Evolutionary conservation across 371 early-diverging fungal genomes (phyloP), one percentile per base, ranked within the genome.

Genomic region (Mucor plumbeus): DNA sequence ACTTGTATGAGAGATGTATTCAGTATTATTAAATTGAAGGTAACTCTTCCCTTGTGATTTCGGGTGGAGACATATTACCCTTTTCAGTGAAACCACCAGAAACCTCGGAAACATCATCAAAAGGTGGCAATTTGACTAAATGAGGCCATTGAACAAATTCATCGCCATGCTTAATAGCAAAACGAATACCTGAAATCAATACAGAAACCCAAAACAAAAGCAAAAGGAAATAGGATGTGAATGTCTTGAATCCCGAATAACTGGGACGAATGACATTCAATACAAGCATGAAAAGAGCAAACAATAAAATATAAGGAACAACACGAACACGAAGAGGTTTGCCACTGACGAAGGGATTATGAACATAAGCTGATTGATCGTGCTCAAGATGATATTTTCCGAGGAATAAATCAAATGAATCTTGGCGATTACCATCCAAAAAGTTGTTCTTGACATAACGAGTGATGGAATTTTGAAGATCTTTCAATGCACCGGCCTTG

Each of bases 371-470:
- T 41, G 57, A 10, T 35, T 26, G 31, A 67, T 19, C 80, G 64
- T 39, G 75, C 61, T 13, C 56, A 33, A 92, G 87, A 15, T 72
- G 70, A 71, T 86, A 93, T 19, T 80, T 77, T 7, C 96, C 96
- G 50, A 93, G 75, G 59, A 96, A 82, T 35, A 96, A 70, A 69
- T 96, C 96, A 69, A 87, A 90, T 10, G 88, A 85, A 76, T 95
- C 96, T 83, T 99, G 99, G 34, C 97, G 87, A 14, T 74, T 67
- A 35, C 98, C 99, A 68, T 99, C 99, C 65, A 92, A 71, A 70
- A 91, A 99, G 86, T 97, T 98, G 74, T 97, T 97, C 63, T 92
- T 92, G 59, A 94, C 70, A 73, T 97, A 99, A 15, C 99, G 90
- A 38, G 89, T 81, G 15, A 93, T 71, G 5, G 95, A 94, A 76